Base-by-base conservation (phyloP, 2,329 filamentous ascomycete species). In the Lasiodiplodia sp. region DNA sequence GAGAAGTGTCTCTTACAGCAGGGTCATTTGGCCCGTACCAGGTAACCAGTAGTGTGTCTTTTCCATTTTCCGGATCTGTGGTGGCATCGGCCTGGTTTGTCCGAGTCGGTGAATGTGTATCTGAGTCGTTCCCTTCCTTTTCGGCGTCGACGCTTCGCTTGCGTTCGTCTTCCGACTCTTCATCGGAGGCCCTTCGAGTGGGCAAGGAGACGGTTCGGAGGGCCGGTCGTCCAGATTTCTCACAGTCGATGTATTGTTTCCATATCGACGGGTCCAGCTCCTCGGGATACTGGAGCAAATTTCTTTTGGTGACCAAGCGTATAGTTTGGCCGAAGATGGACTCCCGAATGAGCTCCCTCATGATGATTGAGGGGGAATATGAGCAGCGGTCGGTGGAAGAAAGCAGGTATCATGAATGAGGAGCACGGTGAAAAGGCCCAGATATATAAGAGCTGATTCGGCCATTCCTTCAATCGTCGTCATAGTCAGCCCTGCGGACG, bases 51-150 rank as follows among this genome's bases (percentile, higher is more conserved):
- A 83, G 76, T 8, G 81, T 73, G 73, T 87, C 84, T 69, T 76
- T 79, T 0, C 85, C 85, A 71, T 87, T 87, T 71, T 87, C 86
- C 0, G 81, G 78, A 73, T 87, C 85, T 16, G 86, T 75, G 37
- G 74, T 75, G 10, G 81, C 40, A n/a, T 77, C 23, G 82, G 82
- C 55, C 79, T 84, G 3, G 78, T 75, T 34, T 80, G 71, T 62
- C 83, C 82, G 69, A 73, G 3, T 34, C 63, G 14, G 70, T 70
- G 34, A 72, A 70, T 52, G 72, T 69, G 12, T 57, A 56, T 60
- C 53, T 3, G 70, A 21, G 16, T 73, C 70, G 18, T 28, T 67
- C 2, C 28, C 47, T 12, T 68, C 70, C 51, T 65, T 60, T 21
- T 63, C 58, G 44, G 31, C 44, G n/a, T 63, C 58, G 23, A 51